Base-by-base conservation (phyloP, 768 basidiomycete genomes). In the Agrocybe chaxingu region DNA sequence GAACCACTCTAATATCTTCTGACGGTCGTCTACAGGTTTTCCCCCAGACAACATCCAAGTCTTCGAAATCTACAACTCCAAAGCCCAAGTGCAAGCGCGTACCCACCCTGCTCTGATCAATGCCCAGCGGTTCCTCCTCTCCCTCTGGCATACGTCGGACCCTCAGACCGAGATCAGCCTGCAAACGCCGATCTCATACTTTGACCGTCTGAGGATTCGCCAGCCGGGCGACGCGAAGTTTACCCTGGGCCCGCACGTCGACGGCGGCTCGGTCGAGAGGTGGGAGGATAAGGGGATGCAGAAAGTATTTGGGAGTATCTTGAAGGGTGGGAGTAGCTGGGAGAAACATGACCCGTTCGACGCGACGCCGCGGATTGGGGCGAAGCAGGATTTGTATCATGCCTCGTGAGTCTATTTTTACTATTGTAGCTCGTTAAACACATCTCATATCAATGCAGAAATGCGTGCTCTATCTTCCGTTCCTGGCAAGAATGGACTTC, bases 121-220 rank as follows among this genome's bases (percentile, higher is more conserved):
- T 6, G 80, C 84, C 1, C 88, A 90, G 51, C 68, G 66, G 32
- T 72, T 72, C 8, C 70, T 89, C 8, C 70, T 86, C 7, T 72
- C 73, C 3, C 70, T 89, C 10, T 88, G 84, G 82, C 74, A 82
- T 53, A 57, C 77, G 39, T 70, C 78, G 2, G 69, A 77, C 46
- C 63, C 74, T 1, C 53, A 59, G 29, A 64, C 75, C 24, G 63
- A 67, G 24, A 64, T 85, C 48, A 72, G 70, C 50, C 71, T 88
- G 29, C 57, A 66, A 8, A 80, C 74, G 2, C 86, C 87, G 0
- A 66, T 91, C n/a, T 80, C 82, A 1, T 92, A 92, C 64, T 87
- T 81, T 51, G 89, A 92, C 66, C 76, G 89, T 5, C 68, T 91
- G 8, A 76, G 88, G 2, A 87, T 90, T 42, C 78, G 90, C 4